Evolutionary conservation across 345 rosid genomes (phyloP).

Genomic region (Lepidium aucheri): DNA sequence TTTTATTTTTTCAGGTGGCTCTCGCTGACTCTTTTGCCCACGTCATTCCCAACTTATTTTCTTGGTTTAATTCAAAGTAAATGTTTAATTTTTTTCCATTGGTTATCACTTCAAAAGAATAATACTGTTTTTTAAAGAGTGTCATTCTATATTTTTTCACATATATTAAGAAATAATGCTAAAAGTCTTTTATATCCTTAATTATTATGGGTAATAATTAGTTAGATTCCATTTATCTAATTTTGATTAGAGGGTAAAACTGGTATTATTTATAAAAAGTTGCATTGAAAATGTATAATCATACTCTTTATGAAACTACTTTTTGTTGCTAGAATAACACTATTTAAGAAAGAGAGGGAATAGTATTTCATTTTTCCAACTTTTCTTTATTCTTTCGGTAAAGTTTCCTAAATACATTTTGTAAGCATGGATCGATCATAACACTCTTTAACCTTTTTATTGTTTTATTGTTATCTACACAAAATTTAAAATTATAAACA

Average conservation of each 20-base stretch:
- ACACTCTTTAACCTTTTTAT: not conserved
- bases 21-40: constrained; percentile 30
- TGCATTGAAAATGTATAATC: too few relatives aligned
- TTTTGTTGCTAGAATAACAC: too few relatives aligned
- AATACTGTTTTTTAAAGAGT: too few relatives aligned
- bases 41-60: constrained; percentile 24
- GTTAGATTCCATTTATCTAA: too few relatives aligned
- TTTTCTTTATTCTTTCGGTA: constrained; percentile 8
- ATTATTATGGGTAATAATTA: too few relatives aligned
- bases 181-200: too few relatives aligned
- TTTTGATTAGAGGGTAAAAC: too few relatives aligned
- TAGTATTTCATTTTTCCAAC: constrained; percentile 8
- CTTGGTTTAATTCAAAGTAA: not conserved
- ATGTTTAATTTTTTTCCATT: not conserved
- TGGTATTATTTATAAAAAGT: too few relatives aligned
- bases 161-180: too few relatives aligned
- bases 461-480: not conserved
- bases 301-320: too few relatives aligned
- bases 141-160: too few relatives aligned
- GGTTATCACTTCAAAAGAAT: not conserved
- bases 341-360: too few relatives aligned
- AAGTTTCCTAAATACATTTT: not conserved
- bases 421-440: not conserved
- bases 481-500: not conserved
- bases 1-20: constrained; percentile 28